Percentiles rank a stretch among this genome's conserved stretches.
These are phyloP conservation scores for Phialophora expanda DNA, from an alignment of 2,329 filamentous ascomycete genomes.

Conservation along the genomic window DNA sequence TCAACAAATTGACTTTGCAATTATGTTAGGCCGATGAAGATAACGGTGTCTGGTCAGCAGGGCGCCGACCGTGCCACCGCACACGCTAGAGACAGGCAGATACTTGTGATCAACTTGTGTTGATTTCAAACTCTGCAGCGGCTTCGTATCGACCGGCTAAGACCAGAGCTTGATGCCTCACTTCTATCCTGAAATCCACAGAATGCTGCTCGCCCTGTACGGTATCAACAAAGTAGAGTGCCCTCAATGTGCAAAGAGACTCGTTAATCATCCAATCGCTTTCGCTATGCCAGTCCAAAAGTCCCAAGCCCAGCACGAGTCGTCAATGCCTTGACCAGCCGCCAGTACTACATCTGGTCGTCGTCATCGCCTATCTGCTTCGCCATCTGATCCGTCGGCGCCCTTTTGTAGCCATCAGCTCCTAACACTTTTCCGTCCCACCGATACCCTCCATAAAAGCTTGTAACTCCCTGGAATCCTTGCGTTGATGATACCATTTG, in stretches of 20 bases:
- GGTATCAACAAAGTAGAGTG: background rate
- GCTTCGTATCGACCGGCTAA: background rate
- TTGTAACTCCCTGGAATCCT: constrained; percentile 65
- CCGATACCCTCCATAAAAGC: constrained; percentile 52
- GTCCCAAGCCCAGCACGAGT: background rate
- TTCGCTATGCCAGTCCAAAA: background rate
- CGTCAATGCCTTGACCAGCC: background rate
- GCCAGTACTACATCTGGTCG: background rate
- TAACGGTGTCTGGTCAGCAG: background rate
- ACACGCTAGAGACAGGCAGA: background rate
- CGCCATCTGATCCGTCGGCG: background rate
- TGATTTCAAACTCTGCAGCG: background rate
- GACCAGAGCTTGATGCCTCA: background rate
- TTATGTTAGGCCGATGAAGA: background rate
- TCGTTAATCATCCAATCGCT: background rate
- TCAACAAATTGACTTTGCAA: background rate
- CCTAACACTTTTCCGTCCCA: constrained; percentile 21
- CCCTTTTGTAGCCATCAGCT: background rate
- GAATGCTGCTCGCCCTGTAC: background rate
- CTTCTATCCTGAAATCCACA: background rate
- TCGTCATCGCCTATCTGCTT: background rate
- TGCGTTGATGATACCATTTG: constrained; percentile 85
- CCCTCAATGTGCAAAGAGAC: background rate
- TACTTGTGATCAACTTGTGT: background rate
- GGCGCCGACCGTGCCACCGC: background rate